Conservation (phyloP, 2,329 filamentous ascomycete genomes). For the Botrytis squamosa region DNA sequence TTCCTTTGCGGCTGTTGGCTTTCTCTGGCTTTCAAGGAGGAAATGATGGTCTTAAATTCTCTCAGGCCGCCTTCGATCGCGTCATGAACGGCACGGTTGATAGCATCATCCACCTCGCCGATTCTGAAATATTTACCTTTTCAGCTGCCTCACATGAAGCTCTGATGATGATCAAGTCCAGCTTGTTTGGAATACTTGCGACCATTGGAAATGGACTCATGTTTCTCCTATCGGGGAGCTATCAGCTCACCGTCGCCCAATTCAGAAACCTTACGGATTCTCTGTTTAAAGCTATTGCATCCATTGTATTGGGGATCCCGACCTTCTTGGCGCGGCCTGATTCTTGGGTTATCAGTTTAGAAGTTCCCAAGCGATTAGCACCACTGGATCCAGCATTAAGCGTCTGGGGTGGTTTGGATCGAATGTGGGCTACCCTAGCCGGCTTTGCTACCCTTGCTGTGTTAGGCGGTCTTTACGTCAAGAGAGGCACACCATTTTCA, state of each 20-base stretch:
- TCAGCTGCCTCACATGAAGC: conserved; percentile 74
- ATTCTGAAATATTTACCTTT: conserved; percentile 70
- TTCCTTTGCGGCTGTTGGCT: conserved; percentile 24
- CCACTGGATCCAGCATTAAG: conserved; percentile 56
- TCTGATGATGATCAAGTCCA: conserved; percentile 57
- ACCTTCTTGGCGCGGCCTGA: conserved; percentile 46
- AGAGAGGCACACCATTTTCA: conserved; percentile 68
- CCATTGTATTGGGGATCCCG: conserved; percentile 40
- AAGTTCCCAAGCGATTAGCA: conserved; percentile 42
- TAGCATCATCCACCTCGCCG: conserved; percentile 45
- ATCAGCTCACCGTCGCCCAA: conserved; percentile 35
- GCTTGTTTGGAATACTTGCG: conserved; percentile 46
- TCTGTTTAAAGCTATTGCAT: not conserved
- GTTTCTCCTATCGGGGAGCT: conserved; percentile 49
- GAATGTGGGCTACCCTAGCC: conserved; percentile 69
- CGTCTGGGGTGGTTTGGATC: conserved; percentile 65
- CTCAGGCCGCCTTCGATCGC: conserved; percentile 35
- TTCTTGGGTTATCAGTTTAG: conserved; percentile 59
- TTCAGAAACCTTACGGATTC: not conserved
- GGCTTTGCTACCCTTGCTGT: conserved; percentile 79
- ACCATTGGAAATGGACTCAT: conserved; percentile 43
- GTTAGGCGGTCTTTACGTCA: conserved; percentile 76
- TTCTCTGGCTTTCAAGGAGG: conserved; percentile 18
- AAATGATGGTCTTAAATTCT: conserved; percentile 30
- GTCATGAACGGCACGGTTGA: conserved; percentile 52